Conservation (phyloP, 257 asterid species). For the Mitragyna speciosa region DNA sequence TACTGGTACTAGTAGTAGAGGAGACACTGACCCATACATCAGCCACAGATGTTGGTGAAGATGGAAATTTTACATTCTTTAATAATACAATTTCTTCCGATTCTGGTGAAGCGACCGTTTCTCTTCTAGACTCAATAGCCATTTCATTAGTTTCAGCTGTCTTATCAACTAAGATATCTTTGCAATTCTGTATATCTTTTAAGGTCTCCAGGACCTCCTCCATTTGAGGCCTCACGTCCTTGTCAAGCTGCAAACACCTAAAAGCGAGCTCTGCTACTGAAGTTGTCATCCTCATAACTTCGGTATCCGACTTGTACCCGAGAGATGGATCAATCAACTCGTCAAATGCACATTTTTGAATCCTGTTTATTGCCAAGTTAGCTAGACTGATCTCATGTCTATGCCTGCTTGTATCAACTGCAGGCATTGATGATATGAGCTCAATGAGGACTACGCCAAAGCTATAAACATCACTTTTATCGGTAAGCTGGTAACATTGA, state of each 20-base stretch:
- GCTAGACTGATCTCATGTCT: conserved; percentile 72
- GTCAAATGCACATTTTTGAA: conserved; percentile 57
- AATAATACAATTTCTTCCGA: conserved; percentile 32
- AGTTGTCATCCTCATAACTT: conserved; percentile 61
- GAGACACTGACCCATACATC: conserved; percentile 31
- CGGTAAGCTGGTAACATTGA: conserved; percentile 64
- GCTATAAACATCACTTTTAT: conserved; percentile 78
- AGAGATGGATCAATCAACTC: conserved; percentile 62
- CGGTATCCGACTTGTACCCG: conserved; percentile 49
- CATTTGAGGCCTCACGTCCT: conserved; percentile 74
- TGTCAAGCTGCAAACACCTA: conserved; percentile 63
- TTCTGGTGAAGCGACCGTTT: conserved; percentile 31
- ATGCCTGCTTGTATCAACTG: conserved; percentile 65
- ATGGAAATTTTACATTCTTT: conserved; percentile 18
- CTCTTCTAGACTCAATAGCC: background rate
- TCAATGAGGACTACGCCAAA: conserved; percentile 74
- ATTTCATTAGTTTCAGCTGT: conserved; percentile 13
- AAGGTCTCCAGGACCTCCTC: conserved; percentile 51
- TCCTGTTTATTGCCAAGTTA: conserved; percentile 53
- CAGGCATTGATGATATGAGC: conserved; percentile 81
- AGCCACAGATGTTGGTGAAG: conserved; percentile 33
- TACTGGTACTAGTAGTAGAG: conserved; percentile 20
- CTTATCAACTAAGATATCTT: conserved; percentile 16
- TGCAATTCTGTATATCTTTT: conserved; percentile 38
- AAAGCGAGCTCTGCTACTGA: conserved; percentile 76